Evolutionary conservation across 306 rosid genomes (phyloP), one percentile per base, ranked within the genome.

Genomic region (Acacia acuminata): DNA sequence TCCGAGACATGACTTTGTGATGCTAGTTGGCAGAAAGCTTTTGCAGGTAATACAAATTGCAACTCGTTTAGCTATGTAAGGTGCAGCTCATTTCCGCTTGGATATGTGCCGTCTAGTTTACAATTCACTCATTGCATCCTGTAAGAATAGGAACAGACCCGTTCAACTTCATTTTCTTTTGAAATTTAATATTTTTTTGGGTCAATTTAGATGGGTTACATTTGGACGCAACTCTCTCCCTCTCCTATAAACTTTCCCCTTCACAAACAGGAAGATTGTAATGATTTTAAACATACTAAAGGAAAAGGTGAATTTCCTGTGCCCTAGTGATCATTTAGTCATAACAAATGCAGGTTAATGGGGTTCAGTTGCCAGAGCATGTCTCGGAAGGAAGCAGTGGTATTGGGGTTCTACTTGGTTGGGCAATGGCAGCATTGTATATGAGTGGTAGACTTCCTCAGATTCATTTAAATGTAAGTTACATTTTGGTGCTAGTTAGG

Each of bases 401-500:
- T 79, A 72, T 88, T 60, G 97, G 92, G 38, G 77, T 68, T 84
- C 83, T 83, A 82, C 89, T 94, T 83, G 98, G 98, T 71, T 94
- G 97, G 98, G 93, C 89, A 83, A 94, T 94, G 97, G 86, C 98
- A 85, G 78, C 87, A 77, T 66, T 91, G 82, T 94, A 94, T 87
- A 76, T 92, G 89, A 88, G 97, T 24, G 98, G 98, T 81, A 89
- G 98, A 66, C 77, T 94, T 69, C 98, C 98, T 77, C 98, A 94
- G 85, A 92, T 94, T 73, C 82, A 50, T 67, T 85, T 94, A 83
- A 94, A 90, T 80, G 98, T 94, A 84, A 92, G 98, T 82, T 80
- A 74, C 71, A 76, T 69, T 74, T 81, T 71, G 67, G 19, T 47
- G 67, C 44, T 71, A 43, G 84, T 56, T 85, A 15, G 81, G 45